Percentiles rank a stretch among this genome's conserved stretches.
Conservation (phyloP, 768 basidiomycete genomes). For the Kockovaella imperatae region DNA sequence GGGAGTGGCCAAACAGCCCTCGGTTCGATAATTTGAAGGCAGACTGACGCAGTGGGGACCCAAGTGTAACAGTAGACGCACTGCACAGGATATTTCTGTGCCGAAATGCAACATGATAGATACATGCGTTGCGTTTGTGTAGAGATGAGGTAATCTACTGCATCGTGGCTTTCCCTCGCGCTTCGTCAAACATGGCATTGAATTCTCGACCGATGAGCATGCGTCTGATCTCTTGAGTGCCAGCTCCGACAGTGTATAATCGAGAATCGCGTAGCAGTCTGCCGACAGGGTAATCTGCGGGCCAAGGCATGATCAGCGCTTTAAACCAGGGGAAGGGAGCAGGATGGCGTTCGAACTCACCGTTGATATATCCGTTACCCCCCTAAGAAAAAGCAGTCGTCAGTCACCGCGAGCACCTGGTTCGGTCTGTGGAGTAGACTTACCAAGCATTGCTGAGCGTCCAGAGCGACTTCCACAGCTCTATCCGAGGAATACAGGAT, state of each 20-base stretch:
- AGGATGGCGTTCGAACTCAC: conserved; percentile 45
- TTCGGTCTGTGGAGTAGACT: conserved; percentile 9
- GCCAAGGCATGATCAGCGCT: not conserved
- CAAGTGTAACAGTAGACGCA: too few relatives aligned
- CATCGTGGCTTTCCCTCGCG: conserved; percentile 23
- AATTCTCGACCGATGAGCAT: conserved; percentile 93
- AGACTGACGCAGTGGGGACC: too few relatives aligned
- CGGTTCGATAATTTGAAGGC: too few relatives aligned
- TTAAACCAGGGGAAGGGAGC: not conserved
- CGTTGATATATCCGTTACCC: conserved; percentile 93
- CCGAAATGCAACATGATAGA: too few relatives aligned
- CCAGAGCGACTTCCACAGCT: conserved; percentile 80
- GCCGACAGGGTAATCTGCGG: conserved; percentile 79
- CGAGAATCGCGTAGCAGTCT: conserved; percentile 79
- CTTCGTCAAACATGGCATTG: conserved; percentile 51
- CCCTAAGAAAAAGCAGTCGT: conserved; percentile 43
- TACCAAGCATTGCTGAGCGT: conserved; percentile 82
- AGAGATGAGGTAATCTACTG: too few relatives aligned
- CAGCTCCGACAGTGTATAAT: conserved; percentile 90
- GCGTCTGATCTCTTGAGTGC: conserved; percentile 87
- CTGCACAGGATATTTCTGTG: too few relatives aligned
- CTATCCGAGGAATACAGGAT: conserved; percentile 89
- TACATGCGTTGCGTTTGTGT: too few relatives aligned
- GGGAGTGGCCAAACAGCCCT: too few relatives aligned
- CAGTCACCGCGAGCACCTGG: not conserved